A percentile compares a stretch with the other conserved stretches of the same genome.
Evolutionary conservation across 2,329 filamentous ascomycete genomes (phyloP).

Genomic region (Colletotrichum caudatum): DNA sequence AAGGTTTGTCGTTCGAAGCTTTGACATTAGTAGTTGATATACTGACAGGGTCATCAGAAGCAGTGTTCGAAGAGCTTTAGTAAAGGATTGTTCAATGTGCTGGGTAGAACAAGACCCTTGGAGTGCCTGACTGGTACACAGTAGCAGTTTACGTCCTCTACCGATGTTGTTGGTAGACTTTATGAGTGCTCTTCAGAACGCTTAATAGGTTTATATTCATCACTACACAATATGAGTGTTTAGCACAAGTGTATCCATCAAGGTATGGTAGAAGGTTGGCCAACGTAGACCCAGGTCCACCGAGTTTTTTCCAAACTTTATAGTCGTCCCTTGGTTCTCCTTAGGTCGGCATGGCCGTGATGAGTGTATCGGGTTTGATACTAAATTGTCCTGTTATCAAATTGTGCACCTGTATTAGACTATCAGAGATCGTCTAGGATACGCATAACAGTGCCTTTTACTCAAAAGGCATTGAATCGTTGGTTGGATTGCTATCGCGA

Average conservation of each 20-base stretch:
- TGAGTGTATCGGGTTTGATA: too few species aligned
- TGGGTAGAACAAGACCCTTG: background rate
- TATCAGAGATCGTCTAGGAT: background rate
- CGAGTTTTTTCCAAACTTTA: too few species aligned
- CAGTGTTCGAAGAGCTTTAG: conserved; percentile 24
- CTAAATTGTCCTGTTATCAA: too few species aligned
- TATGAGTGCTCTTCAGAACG: too few species aligned
- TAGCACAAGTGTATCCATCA: too few species aligned
- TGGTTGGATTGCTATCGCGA: background rate
- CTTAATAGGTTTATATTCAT: background rate
- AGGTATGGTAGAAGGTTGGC: too few species aligned
- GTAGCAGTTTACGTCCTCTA: background rate
- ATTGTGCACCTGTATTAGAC: background rate
- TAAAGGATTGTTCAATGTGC: background rate
- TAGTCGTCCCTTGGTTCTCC: too few species aligned
- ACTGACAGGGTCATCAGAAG: background rate
- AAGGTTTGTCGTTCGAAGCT: background rate
- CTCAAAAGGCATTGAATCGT: background rate
- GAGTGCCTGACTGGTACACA: background rate
- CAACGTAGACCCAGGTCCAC: too few species aligned
- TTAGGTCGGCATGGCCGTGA: too few species aligned
- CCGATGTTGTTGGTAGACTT: background rate
- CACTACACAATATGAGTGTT: too few species aligned
- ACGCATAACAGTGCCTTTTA: background rate
- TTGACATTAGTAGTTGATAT: background rate